A percentile compares a stretch with the other conserved stretches of the same genome.
Conservation (phyloP, 495 filamentous ascomycete genomes). For the Saxophila tyrrhenica region DNA sequence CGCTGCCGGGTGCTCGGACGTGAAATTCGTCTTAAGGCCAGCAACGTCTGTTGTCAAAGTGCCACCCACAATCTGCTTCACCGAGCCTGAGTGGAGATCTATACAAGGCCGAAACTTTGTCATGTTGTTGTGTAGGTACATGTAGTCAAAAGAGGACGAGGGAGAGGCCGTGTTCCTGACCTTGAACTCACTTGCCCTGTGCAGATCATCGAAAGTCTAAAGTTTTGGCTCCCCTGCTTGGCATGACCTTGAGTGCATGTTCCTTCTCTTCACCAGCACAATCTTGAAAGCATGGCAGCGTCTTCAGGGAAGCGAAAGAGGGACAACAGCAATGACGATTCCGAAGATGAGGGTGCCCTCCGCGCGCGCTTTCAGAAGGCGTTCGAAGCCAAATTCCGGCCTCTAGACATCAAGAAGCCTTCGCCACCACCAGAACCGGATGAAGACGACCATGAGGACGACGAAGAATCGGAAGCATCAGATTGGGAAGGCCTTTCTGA, state of each 20-base stretch:
- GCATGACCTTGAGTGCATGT: no score
- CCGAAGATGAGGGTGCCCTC: conserved; percentile 18
- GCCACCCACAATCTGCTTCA: conserved; percentile 97
- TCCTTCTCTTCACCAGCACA: no score
- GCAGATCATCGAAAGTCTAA: neutral
- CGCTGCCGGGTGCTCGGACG: conserved; percentile 67
- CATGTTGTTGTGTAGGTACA: conserved; percentile 43
- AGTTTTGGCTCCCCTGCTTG: neutral
- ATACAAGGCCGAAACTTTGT: conserved; percentile 93
- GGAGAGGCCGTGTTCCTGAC: no score
- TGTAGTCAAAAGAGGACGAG: no score
- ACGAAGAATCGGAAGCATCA: conserved; percentile 32
- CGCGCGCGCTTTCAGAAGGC: conserved; percentile 61
- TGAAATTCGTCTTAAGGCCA: conserved; percentile 76
- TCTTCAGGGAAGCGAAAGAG: conserved; percentile 24
- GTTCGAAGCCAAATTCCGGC: conserved; percentile 81
- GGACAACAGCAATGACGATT: conserved; percentile 1
- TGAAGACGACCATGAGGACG: conserved; percentile 5
- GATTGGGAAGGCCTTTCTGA: conserved; percentile 57
- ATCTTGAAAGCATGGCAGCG: conserved; percentile 8
- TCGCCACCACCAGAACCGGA: conserved; percentile 16
- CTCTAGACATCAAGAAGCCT: conserved; percentile 36
- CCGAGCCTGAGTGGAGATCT: conserved; percentile 86
- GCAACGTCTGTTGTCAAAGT: conserved; percentile 54
- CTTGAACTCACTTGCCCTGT: no score